Conservation (phyloP, 176 grass and related monocot genomes). For the Lolium multiflorum region DNA sequence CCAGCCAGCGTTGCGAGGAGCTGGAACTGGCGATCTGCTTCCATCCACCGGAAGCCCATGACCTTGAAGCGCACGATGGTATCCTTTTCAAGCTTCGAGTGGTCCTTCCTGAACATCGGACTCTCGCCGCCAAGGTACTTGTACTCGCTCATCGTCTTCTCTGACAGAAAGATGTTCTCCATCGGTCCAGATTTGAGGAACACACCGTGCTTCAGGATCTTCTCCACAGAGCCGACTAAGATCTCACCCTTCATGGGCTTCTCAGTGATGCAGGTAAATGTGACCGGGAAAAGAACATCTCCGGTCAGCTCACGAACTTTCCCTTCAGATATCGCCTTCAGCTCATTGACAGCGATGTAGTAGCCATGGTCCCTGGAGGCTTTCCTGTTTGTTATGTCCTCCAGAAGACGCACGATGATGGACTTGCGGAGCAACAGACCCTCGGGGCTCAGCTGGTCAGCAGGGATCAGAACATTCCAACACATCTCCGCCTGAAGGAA, state of each 20-base stretch:
- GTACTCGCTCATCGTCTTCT: background rate
- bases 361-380: background rate
- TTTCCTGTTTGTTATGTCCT: background rate
- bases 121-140: background rate
- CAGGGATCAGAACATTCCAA: conserved; percentile 82
- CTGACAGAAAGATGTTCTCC: background rate
- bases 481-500: conserved; percentile 78
- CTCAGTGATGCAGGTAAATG: background rate
- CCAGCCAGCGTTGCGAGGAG: conserved; percentile 68
- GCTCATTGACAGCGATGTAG: background rate
- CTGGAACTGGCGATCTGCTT: background rate
- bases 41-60: background rate
- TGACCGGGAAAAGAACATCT: background rate
- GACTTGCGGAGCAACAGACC: conserved; percentile 56
- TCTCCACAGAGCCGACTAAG: background rate
- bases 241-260: background rate
- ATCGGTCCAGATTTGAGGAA: background rate
- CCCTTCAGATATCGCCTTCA: background rate
- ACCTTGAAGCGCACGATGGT: conserved; percentile 60
- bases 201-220: background rate
- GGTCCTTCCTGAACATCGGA: conserved; percentile 7
- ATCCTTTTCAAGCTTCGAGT: conserved; percentile 38
- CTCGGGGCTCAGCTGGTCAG: conserved; percentile 59
- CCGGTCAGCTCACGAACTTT: background rate
- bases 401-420: background rate